A percentile compares a stretch with the other conserved stretches of the same genome.
These are phyloP conservation scores for Heteromeles arbutifolia DNA, from an alignment of 306 rosid species.

Conservation along the genomic window DNA sequence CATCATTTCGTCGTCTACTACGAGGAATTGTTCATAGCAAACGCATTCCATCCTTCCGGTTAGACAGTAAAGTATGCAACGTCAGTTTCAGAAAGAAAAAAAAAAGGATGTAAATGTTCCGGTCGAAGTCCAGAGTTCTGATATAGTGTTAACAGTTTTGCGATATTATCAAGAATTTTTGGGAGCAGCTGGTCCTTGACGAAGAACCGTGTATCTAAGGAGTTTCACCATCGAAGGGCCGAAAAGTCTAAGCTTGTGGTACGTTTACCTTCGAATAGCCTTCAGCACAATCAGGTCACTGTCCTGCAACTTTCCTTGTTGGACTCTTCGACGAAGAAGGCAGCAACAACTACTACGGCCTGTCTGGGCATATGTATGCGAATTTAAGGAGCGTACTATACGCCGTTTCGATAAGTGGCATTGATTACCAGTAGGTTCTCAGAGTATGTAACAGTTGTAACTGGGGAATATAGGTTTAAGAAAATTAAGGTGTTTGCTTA, in stretches of 20 bases:
- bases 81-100: constrained; percentile 12
- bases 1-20: constrained; percentile 19
- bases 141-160: constrained; percentile 35
- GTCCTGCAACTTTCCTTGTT: constrained; percentile 26
- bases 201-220: constrained; percentile 33
- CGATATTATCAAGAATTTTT: constrained; percentile 34
- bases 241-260: constrained; percentile 27
- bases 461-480: constrained; percentile 24
- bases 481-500: constrained; percentile 20
- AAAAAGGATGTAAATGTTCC: constrained; percentile 26
- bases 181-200: constrained; percentile 34
- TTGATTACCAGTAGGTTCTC: constrained; percentile 27
- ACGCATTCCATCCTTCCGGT: constrained; percentile 30
- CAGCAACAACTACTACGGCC: constrained; percentile 11
- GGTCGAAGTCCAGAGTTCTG: constrained; percentile 34
- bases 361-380: constrained; percentile 8
- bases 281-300: constrained; percentile 17
- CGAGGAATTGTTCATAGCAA: constrained; percentile 25
- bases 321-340: constrained; percentile 25
- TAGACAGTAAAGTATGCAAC: constrained; percentile 26
- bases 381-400: constrained; percentile 15
- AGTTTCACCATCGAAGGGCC: constrained; percentile 23
- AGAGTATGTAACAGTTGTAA: constrained; percentile 31
- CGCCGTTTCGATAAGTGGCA: constrained; percentile 20
- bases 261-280: constrained; percentile 6